Evolutionary conservation across 2,329 filamentous ascomycete species (phyloP), one percentile per base, ranked within the genome.

Genomic region (Diaporthe vaccinii): DNA sequence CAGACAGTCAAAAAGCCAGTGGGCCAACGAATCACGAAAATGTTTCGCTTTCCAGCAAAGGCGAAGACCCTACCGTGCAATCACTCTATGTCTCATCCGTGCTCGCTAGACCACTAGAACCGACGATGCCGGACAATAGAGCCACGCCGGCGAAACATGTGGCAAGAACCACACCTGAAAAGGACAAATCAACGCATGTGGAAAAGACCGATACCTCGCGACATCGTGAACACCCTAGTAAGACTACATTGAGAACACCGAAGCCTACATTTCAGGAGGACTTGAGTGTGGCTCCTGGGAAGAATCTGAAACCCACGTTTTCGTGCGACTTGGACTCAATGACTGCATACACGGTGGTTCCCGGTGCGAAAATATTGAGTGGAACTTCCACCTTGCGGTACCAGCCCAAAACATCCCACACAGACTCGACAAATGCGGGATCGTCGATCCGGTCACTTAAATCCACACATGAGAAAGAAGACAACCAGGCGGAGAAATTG

Each of bases 381-480:
- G 75, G 73, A n/a, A 59, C 73, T 31, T 76, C 75, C 9, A 76
- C 75, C 31, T 70, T 76, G 55, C 69, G 57, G 20, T 71, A 53
- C 17, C 73, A 70, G 61, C 75, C 75, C 31, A 73, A 36, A n/a
- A 34, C 39, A 4, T 61, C 69, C 14, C 20, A 73, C n/a, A 34
- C 61, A 31, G 69, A 73, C 25, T 39, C 62, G 14, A 7, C 44
- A 20, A 71, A 61, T 20, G 8, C 46, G 46, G 41, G 49, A 25
- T 58, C 73, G 25, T 53, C 70, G 20, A 68, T 49, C n/a, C 44
- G 57, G 9, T 75, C 75, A n/a, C 49, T 53, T 14, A 58, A 28
- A 36, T 73, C 70, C n/a, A 53, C 17, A 10, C 5, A 31, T 12
- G 25, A 58, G 22, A 59, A 61, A 17, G 70, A 59, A 10, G 25